Conservation (phyloP, 352 stramenopile genomes). For the Phytophthora palmivora region DNA sequence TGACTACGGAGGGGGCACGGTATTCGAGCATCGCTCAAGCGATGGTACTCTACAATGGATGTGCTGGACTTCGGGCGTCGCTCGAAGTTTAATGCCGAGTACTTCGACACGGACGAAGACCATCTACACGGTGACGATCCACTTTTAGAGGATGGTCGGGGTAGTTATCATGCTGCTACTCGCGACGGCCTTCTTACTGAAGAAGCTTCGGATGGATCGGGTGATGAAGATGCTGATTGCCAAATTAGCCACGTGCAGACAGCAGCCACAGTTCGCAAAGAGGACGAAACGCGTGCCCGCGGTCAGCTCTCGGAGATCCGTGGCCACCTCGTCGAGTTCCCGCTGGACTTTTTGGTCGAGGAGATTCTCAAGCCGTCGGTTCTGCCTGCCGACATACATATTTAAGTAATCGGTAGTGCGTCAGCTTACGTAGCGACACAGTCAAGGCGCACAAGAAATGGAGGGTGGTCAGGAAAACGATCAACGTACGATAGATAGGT, state of each 20-base stretch:
- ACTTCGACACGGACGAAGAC: slow-evolving; percentile 72
- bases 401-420: slow-evolving; percentile 54
- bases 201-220: slow-evolving; percentile 20
- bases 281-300: slow-evolving; percentile 74
- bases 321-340: slow-evolving; percentile 87
- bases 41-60: slow-evolving; percentile 80
- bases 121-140: slow-evolving; percentile 61
- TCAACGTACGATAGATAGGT: slow-evolving; percentile 20
- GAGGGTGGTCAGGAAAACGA: slow-evolving; percentile 4
- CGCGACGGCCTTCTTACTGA: slow-evolving; percentile 41
- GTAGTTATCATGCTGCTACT: slow-evolving; percentile 47
- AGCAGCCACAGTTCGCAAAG: slow-evolving; percentile 80
- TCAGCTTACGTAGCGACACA: too few species aligned
- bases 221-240: slow-evolving; percentile 64
- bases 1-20: slow-evolving; percentile 58
- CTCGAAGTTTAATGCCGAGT: slow-evolving; percentile 83
- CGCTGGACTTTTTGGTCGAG: slow-evolving; percentile 84
- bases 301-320: slow-evolving; percentile 83
- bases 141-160: slow-evolving; percentile 60
- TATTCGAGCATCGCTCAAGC: slow-evolving; percentile 69
- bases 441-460: too few species aligned
- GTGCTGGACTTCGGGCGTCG: slow-evolving; percentile 70
- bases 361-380: slow-evolving; percentile 88
- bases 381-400: slow-evolving; percentile 84
- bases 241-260: slow-evolving; percentile 89